Base-by-base conservation (phyloP, 768 basidiomycete genomes). In the Suillus bovinus region DNA sequence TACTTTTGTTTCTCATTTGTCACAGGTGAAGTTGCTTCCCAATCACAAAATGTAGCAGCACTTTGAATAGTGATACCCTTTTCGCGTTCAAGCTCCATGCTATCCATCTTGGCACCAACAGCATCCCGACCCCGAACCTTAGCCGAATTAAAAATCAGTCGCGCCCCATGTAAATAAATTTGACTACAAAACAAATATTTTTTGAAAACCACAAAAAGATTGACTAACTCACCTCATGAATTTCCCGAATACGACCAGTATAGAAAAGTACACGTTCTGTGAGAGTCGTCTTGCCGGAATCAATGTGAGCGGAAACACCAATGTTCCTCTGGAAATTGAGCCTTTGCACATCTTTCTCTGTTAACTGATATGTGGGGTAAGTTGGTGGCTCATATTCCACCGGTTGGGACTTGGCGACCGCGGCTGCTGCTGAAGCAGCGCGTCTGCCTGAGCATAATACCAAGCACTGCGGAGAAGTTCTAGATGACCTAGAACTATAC, bases 51-150 rank as follows among this genome's bases (percentile, higher is more conserved):
- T 0, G 97, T 99, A 1, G 97, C 97, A 4, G 97, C 97, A 70
- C 93, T 95, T 77, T 99, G 97, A 65, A 99, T 99, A 38, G 97
- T 99, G 69, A 99, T 99, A 42, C 97, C 97, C 79, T 99, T 99
- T 77, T 99, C 97, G 53, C 96, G 83, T 75, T 99, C 97, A 5
- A 99, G 81, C 65, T 99, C 97, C 97, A 99, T 99, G 68, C 90
- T 93, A 76, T 99, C 97, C 97, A 99, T 99, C 81, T 99, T 99
- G 9, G 97, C 97, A 58, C 97, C 97, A 22, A 99, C 95, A 33
- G 89, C 88, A 74, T 99, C 97, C 59, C 91, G 85, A 49, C 97
- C 97, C 63, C 97, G 84, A 64, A 96, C 93, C 91, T 93, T 69
- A 14, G 63, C 4, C 44, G 17, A 20, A 11, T 17, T 17, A 50